These are phyloP conservation scores for Lichtheimia hyalospora DNA, from an alignment of 371 early-diverging fungal species.

Conservation along the genomic window DNA sequence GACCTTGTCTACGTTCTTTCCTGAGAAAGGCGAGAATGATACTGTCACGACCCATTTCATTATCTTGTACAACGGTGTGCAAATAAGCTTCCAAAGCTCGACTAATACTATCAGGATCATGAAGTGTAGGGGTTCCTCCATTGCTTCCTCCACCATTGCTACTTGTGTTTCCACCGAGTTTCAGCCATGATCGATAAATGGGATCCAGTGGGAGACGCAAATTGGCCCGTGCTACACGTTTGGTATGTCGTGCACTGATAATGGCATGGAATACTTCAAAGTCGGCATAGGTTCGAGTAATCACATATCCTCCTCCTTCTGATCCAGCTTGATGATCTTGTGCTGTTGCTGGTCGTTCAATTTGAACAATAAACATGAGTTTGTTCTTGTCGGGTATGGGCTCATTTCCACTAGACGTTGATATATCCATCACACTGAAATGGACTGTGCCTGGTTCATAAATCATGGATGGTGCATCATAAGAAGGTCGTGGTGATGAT, in stretches of 20 bases:
- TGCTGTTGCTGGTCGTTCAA: constrained; percentile 36
- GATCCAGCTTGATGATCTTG: constrained; percentile 29
- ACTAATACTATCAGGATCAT: constrained; percentile 21
- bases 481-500: constrained; percentile 4
- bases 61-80: constrained; percentile 34
- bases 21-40: constrained; percentile 38
- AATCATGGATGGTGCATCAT: constrained; percentile 19
- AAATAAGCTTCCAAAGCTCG: constrained; percentile 34
- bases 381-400: constrained; percentile 19
- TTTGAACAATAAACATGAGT: constrained; percentile 43
- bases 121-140: constrained; percentile 6
- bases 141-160: background rate
- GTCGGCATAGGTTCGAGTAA: constrained; percentile 44
- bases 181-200: constrained; percentile 34
- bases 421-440: constrained; percentile 50
- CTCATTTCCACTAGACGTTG: background rate
- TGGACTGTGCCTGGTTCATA: constrained; percentile 37
- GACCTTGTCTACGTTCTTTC: constrained; percentile 33
- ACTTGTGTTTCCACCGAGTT: constrained; percentile 11
- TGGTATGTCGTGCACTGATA: constrained; percentile 30
- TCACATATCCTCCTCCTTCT: constrained; percentile 53
- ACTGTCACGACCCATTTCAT: constrained; percentile 38
- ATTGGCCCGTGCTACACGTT: constrained; percentile 23
- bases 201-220: constrained; percentile 37
- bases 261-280: constrained; percentile 45